Evolutionary conservation across 2,329 filamentous ascomycete species (phyloP), one percentile per base, ranked within the genome.

Genomic region (Colletotrichum sp.): DNA sequence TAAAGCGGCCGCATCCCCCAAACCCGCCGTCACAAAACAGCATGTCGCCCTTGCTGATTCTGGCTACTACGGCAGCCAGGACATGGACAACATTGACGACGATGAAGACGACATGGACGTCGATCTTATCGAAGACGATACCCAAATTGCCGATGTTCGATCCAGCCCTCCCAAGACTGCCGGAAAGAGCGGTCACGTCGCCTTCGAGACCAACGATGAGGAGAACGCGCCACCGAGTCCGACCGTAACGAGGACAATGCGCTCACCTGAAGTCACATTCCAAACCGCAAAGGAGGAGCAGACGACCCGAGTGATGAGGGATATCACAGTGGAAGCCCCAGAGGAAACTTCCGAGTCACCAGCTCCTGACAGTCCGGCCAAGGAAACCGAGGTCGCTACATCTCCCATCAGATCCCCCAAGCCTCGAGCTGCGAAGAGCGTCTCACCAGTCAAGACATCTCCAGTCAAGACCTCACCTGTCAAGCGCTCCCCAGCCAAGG

Each of bases 51-150:
- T 86, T 61, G 84, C 87, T 2, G 93, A 95, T 79, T 95, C 94
- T 38, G 93, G 94, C 32, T 95, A 95, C 79, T 92, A 94, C 84
- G 93, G 92, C 62, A 94, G 92, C 79, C 91, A 93, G 78, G 73
- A 75, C 32, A 66, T 75, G 34, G 73, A 75, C 63, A 75, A 75
- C 28, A 30, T 71, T n/a, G 69, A 74, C 24, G 34, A 61, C 36
- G 36, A 61, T 18, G 62, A 92, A 71, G 85, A 74, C 24, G 34
- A 69, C 36, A 59, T 66, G 34, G 62, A 92, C 71, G 85, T 84
- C 13, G 82, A 82, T 28, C 74, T 79, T 13, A 66, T 77, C 14
- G 76, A 79, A 36, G 81, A 82, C 9, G 78, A 81, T 36, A 80
- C 75, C 10, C 73, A 78, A 16, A 43, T 72, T 18, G 71, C 63